Evolutionary conservation across 75 land plant species (phyloP), one percentile per base, ranked within the genome.

Genomic region (Cryptomeria japonica): DNA sequence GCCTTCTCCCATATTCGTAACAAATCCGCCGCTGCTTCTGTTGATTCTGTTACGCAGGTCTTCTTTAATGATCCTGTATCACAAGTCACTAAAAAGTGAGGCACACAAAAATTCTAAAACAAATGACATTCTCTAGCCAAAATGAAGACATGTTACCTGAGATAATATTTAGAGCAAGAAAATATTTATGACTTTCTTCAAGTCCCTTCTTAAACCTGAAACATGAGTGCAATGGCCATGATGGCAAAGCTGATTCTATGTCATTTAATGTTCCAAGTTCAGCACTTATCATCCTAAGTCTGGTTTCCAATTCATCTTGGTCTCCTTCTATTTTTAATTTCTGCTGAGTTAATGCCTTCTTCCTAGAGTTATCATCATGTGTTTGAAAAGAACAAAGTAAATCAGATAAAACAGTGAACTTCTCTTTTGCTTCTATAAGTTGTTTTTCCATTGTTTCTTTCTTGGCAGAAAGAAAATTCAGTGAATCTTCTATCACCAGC

Each of bases 201-300:
- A 86, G 25, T 36, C 34, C 83, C 31, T 70, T 41, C 83, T 89
- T 89, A 55, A 89, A 89, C 11, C 36, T 87, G 84, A 89, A 89
- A 86, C 90, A 89, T 7, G 88, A 87, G 70, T 89, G 90, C 31
- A 89, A 86, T 42, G 88, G 90, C 90, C 88, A 89, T 25, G 90
- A 82, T 73, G 90, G 90, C 58, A 89, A 39, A 53, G 82, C 18
- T 22, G 90, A 49, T 86, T 89, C 90, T 51, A 11, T 37, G 4
- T 61, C 39, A 47, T 34, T 70, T 25, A 89, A 75, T 42, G 13
- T 76, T 79, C 88, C 90, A 89, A 89, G 90, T 58, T 86, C 79
- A 55, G 89, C 39, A 22, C 31, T 34, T 51, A 87, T 5, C 15
- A 64, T 53, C 6, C 49, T 16, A 16, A 76, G 34, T 61, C 19